Conservation (phyloP, 1,284 basidiomycete species). For the Mrakiaceae sp. region DNA sequence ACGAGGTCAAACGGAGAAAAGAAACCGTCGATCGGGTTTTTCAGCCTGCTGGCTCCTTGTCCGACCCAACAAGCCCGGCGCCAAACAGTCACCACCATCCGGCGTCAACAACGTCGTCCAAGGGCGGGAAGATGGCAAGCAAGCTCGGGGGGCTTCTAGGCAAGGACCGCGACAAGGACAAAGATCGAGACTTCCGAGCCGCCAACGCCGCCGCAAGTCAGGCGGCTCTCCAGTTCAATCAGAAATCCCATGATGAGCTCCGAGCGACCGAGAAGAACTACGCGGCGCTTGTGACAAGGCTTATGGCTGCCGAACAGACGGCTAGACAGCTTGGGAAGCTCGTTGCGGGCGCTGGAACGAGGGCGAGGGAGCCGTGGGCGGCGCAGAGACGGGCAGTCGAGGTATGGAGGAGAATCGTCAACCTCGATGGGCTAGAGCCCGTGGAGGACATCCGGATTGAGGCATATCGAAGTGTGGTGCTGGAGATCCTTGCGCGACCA, state of each 20-base stretch:
- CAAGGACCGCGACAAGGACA: neutral
- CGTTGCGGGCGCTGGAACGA: constrained; percentile 27
- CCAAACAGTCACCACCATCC: constrained; percentile 23
- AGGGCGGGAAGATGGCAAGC: neutral
- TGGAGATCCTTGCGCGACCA: constrained; percentile 24
- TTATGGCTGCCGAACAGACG: constrained; percentile 28
- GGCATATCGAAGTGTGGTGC: constrained; percentile 27
- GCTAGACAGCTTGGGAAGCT: constrained; percentile 30
- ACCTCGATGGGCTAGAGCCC: constrained; percentile 29
- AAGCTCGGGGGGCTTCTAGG: constrained; percentile 2
- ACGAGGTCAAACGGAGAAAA: constrained; percentile 70
- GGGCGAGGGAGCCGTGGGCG: constrained; percentile 26
- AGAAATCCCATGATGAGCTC: constrained; percentile 21
- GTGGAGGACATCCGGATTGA: constrained; percentile 27
- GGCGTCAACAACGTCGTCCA: constrained; percentile 5
- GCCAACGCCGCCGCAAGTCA: constrained; percentile 25
- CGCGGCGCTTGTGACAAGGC: constrained; percentile 17
- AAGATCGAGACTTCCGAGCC: constrained; percentile 17
- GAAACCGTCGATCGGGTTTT: constrained; percentile 58
- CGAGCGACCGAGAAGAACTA: constrained; percentile 11
- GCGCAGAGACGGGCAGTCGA: constrained; percentile 25
- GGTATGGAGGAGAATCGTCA: constrained; percentile 27
- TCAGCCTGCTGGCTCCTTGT: constrained; percentile 3
- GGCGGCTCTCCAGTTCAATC: neutral
- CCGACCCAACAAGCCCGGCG: constrained; percentile 20